Evolutionary conservation across 495 filamentous ascomycete species (phyloP).

Genomic region (Xeromyces bisporus): DNA sequence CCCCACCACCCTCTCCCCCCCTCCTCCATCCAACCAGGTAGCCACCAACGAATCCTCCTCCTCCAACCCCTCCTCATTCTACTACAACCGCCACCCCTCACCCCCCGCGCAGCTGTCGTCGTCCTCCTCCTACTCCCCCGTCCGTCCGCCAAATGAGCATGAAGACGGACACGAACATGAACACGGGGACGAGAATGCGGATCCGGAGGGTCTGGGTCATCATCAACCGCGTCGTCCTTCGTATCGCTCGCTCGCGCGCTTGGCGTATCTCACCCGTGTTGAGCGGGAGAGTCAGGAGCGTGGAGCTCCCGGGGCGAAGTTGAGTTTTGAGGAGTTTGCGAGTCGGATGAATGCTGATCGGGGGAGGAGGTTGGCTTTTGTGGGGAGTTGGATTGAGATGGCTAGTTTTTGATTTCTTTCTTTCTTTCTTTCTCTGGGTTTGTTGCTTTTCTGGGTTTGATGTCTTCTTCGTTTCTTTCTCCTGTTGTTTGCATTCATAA

Average conservation of each 20-base stretch:
- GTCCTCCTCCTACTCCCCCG: slow-evolving; percentile 4
- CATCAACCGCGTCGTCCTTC: slow-evolving; percentile 11
- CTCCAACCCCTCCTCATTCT: slow-evolving; percentile 20
- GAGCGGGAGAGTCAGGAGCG: slow-evolving; percentile 47
- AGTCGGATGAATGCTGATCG: slow-evolving; percentile 46
- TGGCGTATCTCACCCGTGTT: slow-evolving; percentile 36
- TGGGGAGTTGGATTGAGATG: slow-evolving; percentile 78
- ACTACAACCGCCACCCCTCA: no score
- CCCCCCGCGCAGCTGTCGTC: slow-evolving; percentile 13
- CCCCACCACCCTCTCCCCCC: no score
- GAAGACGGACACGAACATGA: no score
- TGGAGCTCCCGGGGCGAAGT: slow-evolving; percentile 57
- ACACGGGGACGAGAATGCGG: no score
- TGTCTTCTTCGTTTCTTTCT: no score
- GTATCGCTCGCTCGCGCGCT: slow-evolving; percentile 32
- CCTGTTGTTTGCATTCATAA: no score
- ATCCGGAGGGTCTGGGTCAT: no score
- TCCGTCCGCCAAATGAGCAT: no score
- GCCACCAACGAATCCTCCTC: slow-evolving; percentile 23
- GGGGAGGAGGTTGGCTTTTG: slow-evolving; percentile 50
- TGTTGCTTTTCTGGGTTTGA: no score
- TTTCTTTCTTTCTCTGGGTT: no score
- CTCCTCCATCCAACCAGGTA: slow-evolving; percentile 17
- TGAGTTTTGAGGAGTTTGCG: slow-evolving; percentile 60
- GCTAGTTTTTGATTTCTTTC: slow-evolving; percentile 31